Conservation (phyloP, 345 rosid species). For the Salix exigua region DNA sequence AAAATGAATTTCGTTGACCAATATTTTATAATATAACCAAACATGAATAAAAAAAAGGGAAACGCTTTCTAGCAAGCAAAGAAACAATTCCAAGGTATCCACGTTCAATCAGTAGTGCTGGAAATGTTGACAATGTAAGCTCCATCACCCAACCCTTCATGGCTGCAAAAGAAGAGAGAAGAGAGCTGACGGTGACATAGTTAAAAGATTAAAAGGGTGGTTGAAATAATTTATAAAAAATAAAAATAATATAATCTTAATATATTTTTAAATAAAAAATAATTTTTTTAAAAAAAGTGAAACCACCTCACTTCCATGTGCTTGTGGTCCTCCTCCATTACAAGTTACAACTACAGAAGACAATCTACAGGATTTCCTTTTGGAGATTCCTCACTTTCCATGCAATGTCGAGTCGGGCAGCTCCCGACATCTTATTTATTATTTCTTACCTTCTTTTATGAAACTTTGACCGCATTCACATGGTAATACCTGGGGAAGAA, state of each 20-base stretch:
- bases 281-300: no score
- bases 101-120: neutral
- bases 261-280: no score
- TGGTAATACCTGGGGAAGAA: neutral
- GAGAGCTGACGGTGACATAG: neutral
- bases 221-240: no score
- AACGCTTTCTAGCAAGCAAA: no score
- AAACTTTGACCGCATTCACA: neutral
- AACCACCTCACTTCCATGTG: neutral
- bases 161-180: neutral
- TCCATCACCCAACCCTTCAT: neutral
- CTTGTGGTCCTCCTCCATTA: neutral
- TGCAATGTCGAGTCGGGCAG: neutral
- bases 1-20: no score
- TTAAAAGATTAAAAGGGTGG: neutral
- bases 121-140: neutral
- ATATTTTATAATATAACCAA: no score
- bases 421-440: neutral
- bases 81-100: neutral
- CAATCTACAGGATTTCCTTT: neutral
- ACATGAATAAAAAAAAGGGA: no score
- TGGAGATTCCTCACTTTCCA: neutral
- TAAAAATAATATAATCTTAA: no score
- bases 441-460: neutral
- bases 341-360: neutral